Evolutionary conservation across 768 basidiomycete genomes (phyloP).

Genomic region (Omphalotus guepiniiformis): DNA sequence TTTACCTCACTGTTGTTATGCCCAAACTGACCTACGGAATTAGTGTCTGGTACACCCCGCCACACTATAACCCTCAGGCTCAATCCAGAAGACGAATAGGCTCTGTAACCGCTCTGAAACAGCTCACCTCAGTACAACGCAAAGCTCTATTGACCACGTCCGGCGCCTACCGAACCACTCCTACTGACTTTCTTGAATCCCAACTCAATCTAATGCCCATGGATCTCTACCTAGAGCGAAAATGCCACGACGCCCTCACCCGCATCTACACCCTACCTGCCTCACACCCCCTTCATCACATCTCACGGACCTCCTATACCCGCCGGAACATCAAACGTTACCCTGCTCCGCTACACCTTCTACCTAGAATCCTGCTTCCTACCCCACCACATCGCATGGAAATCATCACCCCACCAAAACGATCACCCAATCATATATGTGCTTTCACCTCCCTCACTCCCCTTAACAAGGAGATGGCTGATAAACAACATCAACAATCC

Average conservation of each 20-base stretch:
- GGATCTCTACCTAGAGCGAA: slow-evolving; percentile 5
- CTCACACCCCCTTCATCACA: slow-evolving; percentile 1
- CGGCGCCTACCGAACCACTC: slow-evolving; percentile 7
- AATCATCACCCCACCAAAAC: not conserved
- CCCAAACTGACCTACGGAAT: slow-evolving; percentile 1
- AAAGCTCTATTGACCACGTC: not conserved
- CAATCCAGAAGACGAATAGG: not conserved
- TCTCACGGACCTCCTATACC: not conserved
- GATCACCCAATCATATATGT: not conserved
- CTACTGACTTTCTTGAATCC: slow-evolving; percentile 10
- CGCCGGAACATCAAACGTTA: not conserved
- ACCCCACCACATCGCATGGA: not conserved
- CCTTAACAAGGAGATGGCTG: not conserved
- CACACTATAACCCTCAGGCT: not conserved
- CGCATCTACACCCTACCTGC: slow-evolving; percentile 11
- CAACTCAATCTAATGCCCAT: slow-evolving; percentile 13
- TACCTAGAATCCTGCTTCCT: not conserved
- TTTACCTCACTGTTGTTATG: slow-evolving; percentile 9
- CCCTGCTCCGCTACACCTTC: slow-evolving; percentile 12
- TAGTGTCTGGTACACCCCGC: not conserved
- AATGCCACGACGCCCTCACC: slow-evolving; percentile 1
- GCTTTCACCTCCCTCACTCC: not conserved
- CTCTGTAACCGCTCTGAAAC: not conserved
- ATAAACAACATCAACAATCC: not conserved
- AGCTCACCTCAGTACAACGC: not conserved